Conservation (phyloP, 2,329 filamentous ascomycete genomes). For the Cordyceps farinosa region DNA sequence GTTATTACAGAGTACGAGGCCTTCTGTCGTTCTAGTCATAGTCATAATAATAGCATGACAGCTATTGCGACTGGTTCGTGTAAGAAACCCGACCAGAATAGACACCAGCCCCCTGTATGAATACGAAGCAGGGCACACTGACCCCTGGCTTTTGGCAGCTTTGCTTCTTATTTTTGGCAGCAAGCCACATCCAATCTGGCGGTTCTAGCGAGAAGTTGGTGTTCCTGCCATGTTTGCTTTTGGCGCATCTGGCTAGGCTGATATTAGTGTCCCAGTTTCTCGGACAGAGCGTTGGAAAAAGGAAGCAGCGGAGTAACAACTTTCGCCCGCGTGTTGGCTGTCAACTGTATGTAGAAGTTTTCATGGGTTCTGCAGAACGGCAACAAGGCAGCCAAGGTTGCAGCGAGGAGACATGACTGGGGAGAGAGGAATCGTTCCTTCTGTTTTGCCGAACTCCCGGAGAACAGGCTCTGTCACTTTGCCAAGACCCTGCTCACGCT, state of each 20-base stretch:
- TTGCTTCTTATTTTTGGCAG: slow-evolving; percentile 5
- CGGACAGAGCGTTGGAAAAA: slow-evolving; percentile 1
- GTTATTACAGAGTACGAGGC: neutral
- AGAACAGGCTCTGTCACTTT: neutral
- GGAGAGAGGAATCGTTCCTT: no score
- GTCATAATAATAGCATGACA: neutral
- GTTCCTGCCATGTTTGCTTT: neutral
- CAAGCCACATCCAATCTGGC: slow-evolving; percentile 4
- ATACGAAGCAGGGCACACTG: neutral
- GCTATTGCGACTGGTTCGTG: neutral
- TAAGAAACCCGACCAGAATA: neutral
- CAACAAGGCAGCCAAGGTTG: neutral
- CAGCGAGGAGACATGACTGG: neutral
- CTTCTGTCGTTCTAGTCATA: neutral
- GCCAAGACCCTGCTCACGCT: slow-evolving; percentile 1
- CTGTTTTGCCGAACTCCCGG: no score
- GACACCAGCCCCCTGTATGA: neutral
- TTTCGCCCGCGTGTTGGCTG: neutral
- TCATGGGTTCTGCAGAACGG: neutral
- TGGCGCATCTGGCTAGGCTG: neutral
- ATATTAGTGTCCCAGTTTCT: neutral
- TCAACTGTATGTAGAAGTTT: neutral
- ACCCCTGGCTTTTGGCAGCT: neutral
- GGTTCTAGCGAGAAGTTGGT: neutral
- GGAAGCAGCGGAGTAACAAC: neutral